These are phyloP conservation scores for Cyclaneusma minus DNA, from an alignment of 2,329 filamentous ascomycete species.

Conservation along the genomic window DNA sequence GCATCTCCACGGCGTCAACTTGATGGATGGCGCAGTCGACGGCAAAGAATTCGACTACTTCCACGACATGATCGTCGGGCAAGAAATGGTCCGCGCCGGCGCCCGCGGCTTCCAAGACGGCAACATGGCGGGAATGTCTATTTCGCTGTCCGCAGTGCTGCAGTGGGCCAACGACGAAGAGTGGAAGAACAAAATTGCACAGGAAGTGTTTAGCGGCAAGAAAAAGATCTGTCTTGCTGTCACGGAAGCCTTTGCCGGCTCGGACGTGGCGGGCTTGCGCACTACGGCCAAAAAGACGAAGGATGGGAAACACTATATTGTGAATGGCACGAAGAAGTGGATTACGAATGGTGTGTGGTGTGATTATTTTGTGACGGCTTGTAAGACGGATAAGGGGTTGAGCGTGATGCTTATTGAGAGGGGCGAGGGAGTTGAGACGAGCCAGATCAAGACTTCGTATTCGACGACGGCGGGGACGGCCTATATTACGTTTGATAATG, in stretches of 20 bases:
- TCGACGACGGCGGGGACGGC: slow-evolving; percentile 65
- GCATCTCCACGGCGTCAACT: slow-evolving; percentile 55
- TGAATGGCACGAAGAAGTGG: slow-evolving; percentile 72
- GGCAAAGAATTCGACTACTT: slow-evolving; percentile 79
- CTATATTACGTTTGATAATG: slow-evolving; percentile 68
- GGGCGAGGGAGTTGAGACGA: slow-evolving; percentile 60
- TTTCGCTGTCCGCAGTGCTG: slow-evolving; percentile 63
- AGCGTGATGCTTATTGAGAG: slow-evolving; percentile 63
- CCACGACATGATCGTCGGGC: slow-evolving; percentile 62
- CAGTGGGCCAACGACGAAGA: slow-evolving; percentile 58
- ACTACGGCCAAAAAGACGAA: slow-evolving; percentile 62
- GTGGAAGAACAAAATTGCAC: slow-evolving; percentile 50
- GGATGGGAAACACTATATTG: slow-evolving; percentile 58
- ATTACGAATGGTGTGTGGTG: slow-evolving; percentile 69
- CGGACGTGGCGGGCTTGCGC: slow-evolving; percentile 63
- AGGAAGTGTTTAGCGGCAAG: slow-evolving; percentile 61
- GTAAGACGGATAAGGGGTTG: slow-evolving; percentile 65
- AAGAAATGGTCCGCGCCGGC: slow-evolving; percentile 58
- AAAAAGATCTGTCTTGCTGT: slow-evolving; percentile 85
- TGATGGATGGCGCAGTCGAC: slow-evolving; percentile 55
- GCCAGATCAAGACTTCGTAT: slow-evolving; percentile 67
- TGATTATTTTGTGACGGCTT: slow-evolving; percentile 74
- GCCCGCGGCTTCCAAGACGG: slow-evolving; percentile 74
- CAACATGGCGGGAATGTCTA: slow-evolving; percentile 76
- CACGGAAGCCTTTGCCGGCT: slow-evolving; percentile 77